phyloP scores from a whole-genome alignment of 768 basidiomycete species.

The Boletus rufocinnamomeus region DNA sequence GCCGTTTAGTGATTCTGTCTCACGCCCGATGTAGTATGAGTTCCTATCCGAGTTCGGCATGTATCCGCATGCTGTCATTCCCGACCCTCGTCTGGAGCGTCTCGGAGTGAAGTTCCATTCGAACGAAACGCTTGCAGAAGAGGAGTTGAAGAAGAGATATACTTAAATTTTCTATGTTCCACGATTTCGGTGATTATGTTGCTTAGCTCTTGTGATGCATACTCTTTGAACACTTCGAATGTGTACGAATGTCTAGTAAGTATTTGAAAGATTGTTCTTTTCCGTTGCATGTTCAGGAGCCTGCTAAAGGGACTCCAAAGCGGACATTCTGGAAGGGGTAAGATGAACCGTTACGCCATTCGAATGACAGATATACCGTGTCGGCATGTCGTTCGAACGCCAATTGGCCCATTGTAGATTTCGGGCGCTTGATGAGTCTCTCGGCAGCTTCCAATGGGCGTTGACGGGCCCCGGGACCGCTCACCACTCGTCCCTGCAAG shows the following conservation, averaged over 20 bases:
- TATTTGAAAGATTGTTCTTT: neutral
- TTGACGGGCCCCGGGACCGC: no score
- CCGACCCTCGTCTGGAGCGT: slow-evolving; percentile 31
- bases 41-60: slow-evolving; percentile 30
- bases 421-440: neutral
- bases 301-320: neutral
- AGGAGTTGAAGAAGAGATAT: slow-evolving; percentile 22
- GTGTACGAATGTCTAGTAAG: neutral
- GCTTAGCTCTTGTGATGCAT: neutral
- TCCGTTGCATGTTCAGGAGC: neutral
- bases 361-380: neutral
- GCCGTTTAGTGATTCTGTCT: neutral
- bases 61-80: slow-evolving; percentile 18
- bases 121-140: slow-evolving; percentile 18
- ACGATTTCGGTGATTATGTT: neutral
- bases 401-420: neutral
- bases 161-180: neutral
- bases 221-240: neutral
- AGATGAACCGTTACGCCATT: neutral
- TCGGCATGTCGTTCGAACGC: neutral
- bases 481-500: no score
- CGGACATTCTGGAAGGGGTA: neutral
- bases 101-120: slow-evolving; percentile 32
- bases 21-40: slow-evolving; percentile 15
- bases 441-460: neutral